Evolutionary conservation across 495 filamentous ascomycete genomes (phyloP).

Genomic region (Aspergillus ostianus): DNA sequence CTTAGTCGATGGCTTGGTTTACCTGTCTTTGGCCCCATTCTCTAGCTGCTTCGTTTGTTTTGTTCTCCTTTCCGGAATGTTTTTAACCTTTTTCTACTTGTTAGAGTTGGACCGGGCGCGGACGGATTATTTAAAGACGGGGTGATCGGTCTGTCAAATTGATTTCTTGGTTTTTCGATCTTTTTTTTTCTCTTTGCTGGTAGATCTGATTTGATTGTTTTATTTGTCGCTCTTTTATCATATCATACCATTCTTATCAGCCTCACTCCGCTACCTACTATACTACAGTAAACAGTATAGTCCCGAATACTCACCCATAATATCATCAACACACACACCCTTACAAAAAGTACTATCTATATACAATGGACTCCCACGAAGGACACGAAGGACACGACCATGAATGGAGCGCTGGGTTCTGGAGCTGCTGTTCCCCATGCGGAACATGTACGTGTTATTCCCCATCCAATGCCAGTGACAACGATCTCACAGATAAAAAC

Average conservation of each 20-base stretch:
- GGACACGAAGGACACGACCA: neutral
- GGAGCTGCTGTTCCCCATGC: constrained; percentile 25
- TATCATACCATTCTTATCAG: too few species aligned
- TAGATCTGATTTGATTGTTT: too few species aligned
- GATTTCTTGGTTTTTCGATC: too few species aligned
- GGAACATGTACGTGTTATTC: constrained; percentile 18
- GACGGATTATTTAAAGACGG: too few species aligned
- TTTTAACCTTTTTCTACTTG: neutral
- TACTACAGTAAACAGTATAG: neutral
- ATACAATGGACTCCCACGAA: neutral
- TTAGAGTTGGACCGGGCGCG: neutral
- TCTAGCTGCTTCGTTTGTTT: neutral
- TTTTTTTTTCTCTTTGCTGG: too few species aligned
- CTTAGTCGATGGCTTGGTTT: neutral
- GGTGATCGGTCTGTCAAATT: too few species aligned
- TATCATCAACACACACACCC: neutral
- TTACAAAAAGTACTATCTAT: neutral
- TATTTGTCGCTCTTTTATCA: too few species aligned
- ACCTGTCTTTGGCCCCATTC: neutral
- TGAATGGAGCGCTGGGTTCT: constrained; percentile 24
- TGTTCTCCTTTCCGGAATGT: neutral
- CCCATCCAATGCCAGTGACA: neutral
- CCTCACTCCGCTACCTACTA: too few species aligned
- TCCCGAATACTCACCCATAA: neutral
- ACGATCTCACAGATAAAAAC: constrained; percentile 10